phyloP scores from a whole-genome alignment of 129 eudicot genomes.

The Lonicera japonica region DNA sequence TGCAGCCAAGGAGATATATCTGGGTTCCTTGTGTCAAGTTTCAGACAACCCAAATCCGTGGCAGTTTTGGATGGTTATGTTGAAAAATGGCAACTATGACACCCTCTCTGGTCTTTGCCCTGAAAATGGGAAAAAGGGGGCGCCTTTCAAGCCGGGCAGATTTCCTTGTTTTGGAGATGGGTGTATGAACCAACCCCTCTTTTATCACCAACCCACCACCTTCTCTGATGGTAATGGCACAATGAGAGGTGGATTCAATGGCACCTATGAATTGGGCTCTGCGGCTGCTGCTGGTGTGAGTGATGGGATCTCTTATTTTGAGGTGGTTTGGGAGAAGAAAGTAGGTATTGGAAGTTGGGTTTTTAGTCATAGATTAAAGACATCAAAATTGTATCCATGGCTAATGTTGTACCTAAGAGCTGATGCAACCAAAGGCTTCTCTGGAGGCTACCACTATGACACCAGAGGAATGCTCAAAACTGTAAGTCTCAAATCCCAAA shows the following conservation, averaged over 20 bases:
- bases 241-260: conserved; percentile 56
- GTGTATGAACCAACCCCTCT: conserved; percentile 72
- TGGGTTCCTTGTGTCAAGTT: conserved; percentile 60
- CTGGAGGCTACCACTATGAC: conserved; percentile 90
- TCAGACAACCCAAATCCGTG: conserved; percentile 40
- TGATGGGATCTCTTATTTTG: conserved; percentile 42
- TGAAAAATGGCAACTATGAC: conserved; percentile 75
- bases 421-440: conserved; percentile 79
- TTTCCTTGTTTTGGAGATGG: conserved; percentile 64
- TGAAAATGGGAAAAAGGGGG: conserved; percentile 47
- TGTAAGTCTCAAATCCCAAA: conserved; percentile 31
- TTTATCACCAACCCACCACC: conserved; percentile 33
- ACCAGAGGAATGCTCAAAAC: conserved; percentile 84
- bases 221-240: conserved; percentile 15
- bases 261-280: conserved; percentile 40
- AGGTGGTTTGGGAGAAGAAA: conserved; percentile 73
- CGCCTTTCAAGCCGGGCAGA: conserved; percentile 48
- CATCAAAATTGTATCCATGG: conserved; percentile 75
- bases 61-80: conserved; percentile 81
- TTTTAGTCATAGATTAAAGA: conserved; percentile 55
- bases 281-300: neutral
- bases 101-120: conserved; percentile 58
- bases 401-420: conserved; percentile 87
- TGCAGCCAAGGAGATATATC: conserved; percentile 50
- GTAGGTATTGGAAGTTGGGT: conserved; percentile 67